These are phyloP conservation scores for Fusarium ambrosium DNA, from an alignment of 2,329 filamentous ascomycete species.

Conservation along the genomic window DNA sequence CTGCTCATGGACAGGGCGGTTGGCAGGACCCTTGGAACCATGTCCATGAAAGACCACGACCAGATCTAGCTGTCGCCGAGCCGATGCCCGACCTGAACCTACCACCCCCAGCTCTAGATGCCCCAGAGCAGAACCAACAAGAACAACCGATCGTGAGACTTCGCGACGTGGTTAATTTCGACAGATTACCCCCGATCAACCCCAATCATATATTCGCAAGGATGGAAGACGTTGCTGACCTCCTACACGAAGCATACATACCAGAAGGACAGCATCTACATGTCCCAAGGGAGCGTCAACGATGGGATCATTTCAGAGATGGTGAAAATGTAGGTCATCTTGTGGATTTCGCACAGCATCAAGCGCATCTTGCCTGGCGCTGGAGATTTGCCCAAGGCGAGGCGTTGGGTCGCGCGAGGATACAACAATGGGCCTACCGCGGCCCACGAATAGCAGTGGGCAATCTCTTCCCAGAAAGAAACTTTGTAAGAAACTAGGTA, in stretches of 20 bases:
- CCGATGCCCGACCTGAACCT: neutral
- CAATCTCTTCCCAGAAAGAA: neutral
- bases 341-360: neutral
- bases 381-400: neutral
- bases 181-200: neutral
- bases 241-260: neutral
- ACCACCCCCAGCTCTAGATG: neutral
- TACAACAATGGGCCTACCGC: neutral
- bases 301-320: neutral
- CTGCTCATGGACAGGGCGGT: neutral
- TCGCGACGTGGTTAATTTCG: neutral
- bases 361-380: neutral
- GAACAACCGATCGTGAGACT: neutral
- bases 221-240: neutral
- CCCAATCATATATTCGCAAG: neutral
- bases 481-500: neutral
- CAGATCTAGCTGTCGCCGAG: neutral
- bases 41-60: neutral
- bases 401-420: neutral
- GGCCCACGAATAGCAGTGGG: neutral
- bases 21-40: neutral
- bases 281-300: neutral
- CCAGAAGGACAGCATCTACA: neutral
- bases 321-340: neutral
- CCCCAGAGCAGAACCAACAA: neutral